Evolutionary conservation across 208 protist genomes (phyloP).

Genomic region (Leishmania lainsoni): DNA sequence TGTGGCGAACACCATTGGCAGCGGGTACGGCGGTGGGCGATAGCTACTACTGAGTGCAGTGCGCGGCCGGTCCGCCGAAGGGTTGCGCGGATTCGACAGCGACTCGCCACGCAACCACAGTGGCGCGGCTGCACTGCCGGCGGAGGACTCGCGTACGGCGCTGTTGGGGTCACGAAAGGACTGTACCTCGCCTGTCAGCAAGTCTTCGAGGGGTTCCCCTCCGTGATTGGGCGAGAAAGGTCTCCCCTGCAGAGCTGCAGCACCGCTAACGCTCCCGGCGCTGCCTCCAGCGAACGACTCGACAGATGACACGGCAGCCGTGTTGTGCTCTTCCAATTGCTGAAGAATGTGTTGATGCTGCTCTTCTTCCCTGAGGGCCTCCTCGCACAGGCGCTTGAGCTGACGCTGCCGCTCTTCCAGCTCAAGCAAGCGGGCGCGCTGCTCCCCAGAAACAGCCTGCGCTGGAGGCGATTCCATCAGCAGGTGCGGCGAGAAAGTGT

Average conservation of each 20-base stretch:
- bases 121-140: conserved; percentile 24
- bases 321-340: conserved; percentile 36
- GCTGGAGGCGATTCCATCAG: conserved; percentile 6
- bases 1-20: neutral
- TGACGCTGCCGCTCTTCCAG: conserved; percentile 58
- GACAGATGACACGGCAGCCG: conserved; percentile 1
- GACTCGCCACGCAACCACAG: neutral
- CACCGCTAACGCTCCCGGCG: neutral
- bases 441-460: conserved; percentile 23
- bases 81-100: conserved; percentile 10
- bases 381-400: conserved; percentile 70
- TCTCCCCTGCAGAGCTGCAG: conserved; percentile 1
- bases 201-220: conserved; percentile 37
- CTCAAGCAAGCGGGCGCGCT: conserved; percentile 50
- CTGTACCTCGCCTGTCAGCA: conserved; percentile 71
- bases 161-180: conserved; percentile 71
- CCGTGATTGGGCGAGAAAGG: neutral
- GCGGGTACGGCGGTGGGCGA: conserved; percentile 14
- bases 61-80: conserved; percentile 10
- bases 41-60: conserved; percentile 20
- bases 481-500: neutral
- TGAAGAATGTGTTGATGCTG: conserved; percentile 36
- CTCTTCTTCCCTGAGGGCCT: conserved; percentile 54
- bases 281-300: conserved; percentile 6
- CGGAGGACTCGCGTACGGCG: conserved; percentile 46